Evolutionary conservation across 2,329 filamentous ascomycete species (phyloP).

Genomic region (Venturia oleaginea): DNA sequence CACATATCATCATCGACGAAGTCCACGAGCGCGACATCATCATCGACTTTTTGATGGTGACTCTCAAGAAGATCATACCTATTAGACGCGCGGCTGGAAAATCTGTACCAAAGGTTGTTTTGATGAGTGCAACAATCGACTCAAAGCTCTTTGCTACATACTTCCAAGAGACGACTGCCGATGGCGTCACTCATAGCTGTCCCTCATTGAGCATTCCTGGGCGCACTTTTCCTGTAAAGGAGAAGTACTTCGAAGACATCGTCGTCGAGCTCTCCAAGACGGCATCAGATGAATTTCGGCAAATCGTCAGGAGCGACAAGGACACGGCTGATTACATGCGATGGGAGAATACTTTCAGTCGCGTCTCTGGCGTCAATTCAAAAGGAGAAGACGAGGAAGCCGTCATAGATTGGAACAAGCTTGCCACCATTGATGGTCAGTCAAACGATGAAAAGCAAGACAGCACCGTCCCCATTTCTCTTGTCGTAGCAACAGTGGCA

Average conservation of each 20-base stretch:
- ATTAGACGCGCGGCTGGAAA: slow-evolving; percentile 25
- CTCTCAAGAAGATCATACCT: slow-evolving; percentile 34
- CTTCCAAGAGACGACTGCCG: slow-evolving; percentile 25
- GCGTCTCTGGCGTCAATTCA: not conserved
- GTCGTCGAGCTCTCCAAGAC: slow-evolving; percentile 20
- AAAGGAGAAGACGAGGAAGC: not conserved
- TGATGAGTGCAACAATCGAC: slow-evolving; percentile 43
- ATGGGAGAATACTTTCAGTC: not conserved
- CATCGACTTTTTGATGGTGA: slow-evolving; percentile 38
- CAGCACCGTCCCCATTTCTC: not conserved
- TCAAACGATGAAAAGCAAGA: not conserved
- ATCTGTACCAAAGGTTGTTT: slow-evolving; percentile 34
- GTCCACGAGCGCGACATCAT: slow-evolving; percentile 39
- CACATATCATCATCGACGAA: slow-evolving; percentile 44
- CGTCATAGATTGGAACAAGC: slow-evolving; percentile 1
- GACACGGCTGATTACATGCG: slow-evolving; percentile 1
- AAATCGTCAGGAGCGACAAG: not conserved
- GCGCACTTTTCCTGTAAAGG: slow-evolving; percentile 32
- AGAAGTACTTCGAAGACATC: slow-evolving; percentile 35
- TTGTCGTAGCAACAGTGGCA: slow-evolving; percentile 12
- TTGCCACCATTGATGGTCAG: not conserved
- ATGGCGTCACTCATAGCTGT: slow-evolving; percentile 30
- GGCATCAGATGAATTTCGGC: slow-evolving; percentile 17
- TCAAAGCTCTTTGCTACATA: slow-evolving; percentile 37
- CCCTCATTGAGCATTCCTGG: slow-evolving; percentile 37